Evolutionary conservation across 805 yeast genomes (phyloP).

Genomic region (Suhomyces sp.): DNA sequence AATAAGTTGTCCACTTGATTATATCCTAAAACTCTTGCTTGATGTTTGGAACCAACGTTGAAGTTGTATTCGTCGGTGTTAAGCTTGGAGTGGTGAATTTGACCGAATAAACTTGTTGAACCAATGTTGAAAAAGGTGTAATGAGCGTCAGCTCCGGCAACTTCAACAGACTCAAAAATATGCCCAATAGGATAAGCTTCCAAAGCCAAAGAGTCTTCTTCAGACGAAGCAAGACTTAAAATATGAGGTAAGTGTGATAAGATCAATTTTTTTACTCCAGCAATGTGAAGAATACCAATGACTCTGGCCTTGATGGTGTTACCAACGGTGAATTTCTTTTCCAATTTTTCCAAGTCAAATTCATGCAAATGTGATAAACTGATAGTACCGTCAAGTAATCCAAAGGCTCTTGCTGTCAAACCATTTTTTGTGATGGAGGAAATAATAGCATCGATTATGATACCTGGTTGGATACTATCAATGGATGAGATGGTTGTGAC

Average conservation of each 20-base stretch:
- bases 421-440: slow-evolving; percentile 63
- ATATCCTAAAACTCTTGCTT: slow-evolving; percentile 75
- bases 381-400: slow-evolving; percentile 70
- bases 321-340: slow-evolving; percentile 68
- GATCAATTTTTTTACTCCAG: slow-evolving; percentile 56
- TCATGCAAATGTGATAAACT: slow-evolving; percentile 64
- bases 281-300: slow-evolving; percentile 49
- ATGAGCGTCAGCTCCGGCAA: slow-evolving; percentile 58
- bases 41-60: slow-evolving; percentile 62
- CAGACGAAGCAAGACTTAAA: slow-evolving; percentile 29
- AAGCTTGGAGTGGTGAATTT: slow-evolving; percentile 74
- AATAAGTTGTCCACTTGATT: slow-evolving; percentile 65
- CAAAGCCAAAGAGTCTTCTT: slow-evolving; percentile 36
- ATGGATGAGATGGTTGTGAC: slow-evolving; percentile 60
- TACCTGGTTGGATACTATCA: slow-evolving; percentile 86
- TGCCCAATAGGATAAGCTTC: slow-evolving; percentile 83
- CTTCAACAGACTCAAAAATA: slow-evolving; percentile 54
- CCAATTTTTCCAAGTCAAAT: slow-evolving; percentile 46
- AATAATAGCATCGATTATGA: slow-evolving; percentile 69
- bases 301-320: slow-evolving; percentile 69
- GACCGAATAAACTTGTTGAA: slow-evolving; percentile 55
- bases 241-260: slow-evolving; percentile 65
- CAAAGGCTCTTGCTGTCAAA: slow-evolving; percentile 67
- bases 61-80: slow-evolving; percentile 51
- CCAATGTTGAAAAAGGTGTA: slow-evolving; percentile 61